Conservation (phyloP, 1,284 basidiomycete genomes). For the Trametes hirsuta region DNA sequence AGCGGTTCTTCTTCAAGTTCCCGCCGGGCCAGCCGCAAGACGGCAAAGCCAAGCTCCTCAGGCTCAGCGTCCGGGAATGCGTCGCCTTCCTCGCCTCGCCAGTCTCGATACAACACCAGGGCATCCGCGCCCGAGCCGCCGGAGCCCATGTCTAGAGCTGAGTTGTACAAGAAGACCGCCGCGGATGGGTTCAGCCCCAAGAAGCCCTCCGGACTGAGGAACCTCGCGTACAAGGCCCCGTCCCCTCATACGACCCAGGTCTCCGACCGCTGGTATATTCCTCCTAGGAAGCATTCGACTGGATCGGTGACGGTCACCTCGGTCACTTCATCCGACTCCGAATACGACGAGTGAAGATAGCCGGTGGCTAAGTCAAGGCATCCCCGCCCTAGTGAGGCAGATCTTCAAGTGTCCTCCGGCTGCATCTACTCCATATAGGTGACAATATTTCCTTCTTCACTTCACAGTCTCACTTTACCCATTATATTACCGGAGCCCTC, state of each 20-base stretch:
- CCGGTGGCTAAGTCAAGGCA: neutral
- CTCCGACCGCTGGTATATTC: neutral
- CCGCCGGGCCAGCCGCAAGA: neutral
- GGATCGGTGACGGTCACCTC: constrained; percentile 1
- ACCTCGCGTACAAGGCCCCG: constrained; percentile 10
- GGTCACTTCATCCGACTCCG: constrained; percentile 14
- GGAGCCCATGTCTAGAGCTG: neutral
- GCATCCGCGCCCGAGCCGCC: neutral
- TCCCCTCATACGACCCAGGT: neutral
- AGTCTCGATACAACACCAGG: no score
- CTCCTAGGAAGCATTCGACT: constrained; percentile 7
- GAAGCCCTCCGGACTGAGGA: constrained; percentile 15
- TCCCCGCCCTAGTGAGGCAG: no score
- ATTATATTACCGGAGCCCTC: neutral
- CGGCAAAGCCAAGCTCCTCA: neutral
- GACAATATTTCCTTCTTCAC: no score
- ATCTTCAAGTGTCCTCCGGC: no score
- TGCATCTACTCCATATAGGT: no score
- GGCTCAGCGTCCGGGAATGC: neutral
- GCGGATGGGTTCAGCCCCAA: constrained; percentile 9
- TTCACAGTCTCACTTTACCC: no score
- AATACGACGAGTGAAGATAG: neutral
- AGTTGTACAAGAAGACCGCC: constrained; percentile 5
- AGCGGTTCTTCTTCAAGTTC: neutral
- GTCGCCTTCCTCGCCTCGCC: neutral